phyloP scores from a whole-genome alignment of 306 rosid genomes.

The Lathyrus sativus region DNA sequence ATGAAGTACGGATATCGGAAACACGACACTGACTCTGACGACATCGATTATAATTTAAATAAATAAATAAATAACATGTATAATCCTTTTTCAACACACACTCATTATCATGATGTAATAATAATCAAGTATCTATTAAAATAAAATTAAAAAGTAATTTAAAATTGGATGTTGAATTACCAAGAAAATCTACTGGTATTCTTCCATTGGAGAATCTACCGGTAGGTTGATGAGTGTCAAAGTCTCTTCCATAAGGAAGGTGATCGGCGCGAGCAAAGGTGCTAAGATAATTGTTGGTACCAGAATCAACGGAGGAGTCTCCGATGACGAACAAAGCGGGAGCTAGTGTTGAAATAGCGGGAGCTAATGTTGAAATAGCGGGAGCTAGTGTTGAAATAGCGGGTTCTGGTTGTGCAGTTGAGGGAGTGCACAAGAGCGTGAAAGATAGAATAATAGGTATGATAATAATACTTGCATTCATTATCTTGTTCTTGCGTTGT shows the following conservation, averaged over 20 bases:
- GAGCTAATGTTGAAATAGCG: too few species aligned
- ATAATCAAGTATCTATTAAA: neutral
- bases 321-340: conserved; percentile 80
- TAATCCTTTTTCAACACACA: neutral
- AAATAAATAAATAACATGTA: too few species aligned
- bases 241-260: conserved; percentile 82
- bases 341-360: conserved; percentile 42
- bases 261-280: conserved; percentile 83
- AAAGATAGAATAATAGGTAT: conserved; percentile 23
- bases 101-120: neutral
- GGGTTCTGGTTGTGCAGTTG: conserved; percentile 34
- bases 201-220: conserved; percentile 86
- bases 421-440: conserved; percentile 13
- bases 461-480: conserved; percentile 29
- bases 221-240: conserved; percentile 78
- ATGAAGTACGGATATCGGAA: too few species aligned
- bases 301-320: conserved; percentile 85
- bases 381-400: neutral
- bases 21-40: too few species aligned
- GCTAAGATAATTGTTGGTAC: conserved; percentile 77
- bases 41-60: too few species aligned
- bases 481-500: conserved; percentile 11
- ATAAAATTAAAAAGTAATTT: neutral
- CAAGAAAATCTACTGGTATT: conserved; percentile 84
- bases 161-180: conserved; percentile 28